Conservation (phyloP, 192 early-diverging fungal genomes). For the Phlyctochytrium arcticum region DNA sequence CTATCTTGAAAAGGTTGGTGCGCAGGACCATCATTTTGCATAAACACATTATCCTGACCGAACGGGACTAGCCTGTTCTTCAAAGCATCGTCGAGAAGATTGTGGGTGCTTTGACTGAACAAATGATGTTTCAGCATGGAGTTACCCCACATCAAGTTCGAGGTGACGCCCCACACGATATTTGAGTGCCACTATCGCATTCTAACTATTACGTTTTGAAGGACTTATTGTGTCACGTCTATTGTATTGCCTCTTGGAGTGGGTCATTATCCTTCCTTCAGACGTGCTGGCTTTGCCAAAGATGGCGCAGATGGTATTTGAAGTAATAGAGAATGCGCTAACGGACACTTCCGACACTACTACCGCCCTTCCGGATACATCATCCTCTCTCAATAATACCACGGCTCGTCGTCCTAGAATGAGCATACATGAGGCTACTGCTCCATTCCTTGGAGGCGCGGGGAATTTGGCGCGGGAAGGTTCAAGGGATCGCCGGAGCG, state of each 20-base stretch:
- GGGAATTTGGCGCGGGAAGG: background rate
- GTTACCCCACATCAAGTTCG: conserved; percentile 26
- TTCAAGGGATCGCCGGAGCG: background rate
- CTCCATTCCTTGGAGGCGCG: background rate
- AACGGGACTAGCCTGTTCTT: conserved; percentile 11
- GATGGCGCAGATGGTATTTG: conserved; percentile 62
- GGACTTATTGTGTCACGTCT: conserved; percentile 60
- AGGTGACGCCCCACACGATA: conserved; percentile 29
- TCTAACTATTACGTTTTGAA: conserved; percentile 11
- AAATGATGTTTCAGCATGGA: conserved; percentile 51
- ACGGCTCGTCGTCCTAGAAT: conserved; percentile 5
- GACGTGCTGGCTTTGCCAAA: conserved; percentile 60
- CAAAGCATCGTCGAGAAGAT: conserved; percentile 63
- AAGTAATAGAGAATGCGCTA: conserved; percentile 62
- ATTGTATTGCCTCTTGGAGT: conserved; percentile 66
- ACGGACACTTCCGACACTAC: conserved; percentile 28
- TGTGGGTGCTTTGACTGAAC: conserved; percentile 64
- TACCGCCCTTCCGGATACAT: too few species aligned
- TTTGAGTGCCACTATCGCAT: conserved; percentile 5
- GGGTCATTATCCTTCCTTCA: conserved; percentile 68
- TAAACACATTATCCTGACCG: background rate
- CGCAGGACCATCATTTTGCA: conserved; percentile 22
- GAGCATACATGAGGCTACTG: conserved; percentile 21
- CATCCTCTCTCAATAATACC: too few species aligned
- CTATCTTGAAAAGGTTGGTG: conserved; percentile 47